Base-by-base conservation (phyloP, 1,284 basidiomycete genomes). In the Phlebopus sp. region DNA sequence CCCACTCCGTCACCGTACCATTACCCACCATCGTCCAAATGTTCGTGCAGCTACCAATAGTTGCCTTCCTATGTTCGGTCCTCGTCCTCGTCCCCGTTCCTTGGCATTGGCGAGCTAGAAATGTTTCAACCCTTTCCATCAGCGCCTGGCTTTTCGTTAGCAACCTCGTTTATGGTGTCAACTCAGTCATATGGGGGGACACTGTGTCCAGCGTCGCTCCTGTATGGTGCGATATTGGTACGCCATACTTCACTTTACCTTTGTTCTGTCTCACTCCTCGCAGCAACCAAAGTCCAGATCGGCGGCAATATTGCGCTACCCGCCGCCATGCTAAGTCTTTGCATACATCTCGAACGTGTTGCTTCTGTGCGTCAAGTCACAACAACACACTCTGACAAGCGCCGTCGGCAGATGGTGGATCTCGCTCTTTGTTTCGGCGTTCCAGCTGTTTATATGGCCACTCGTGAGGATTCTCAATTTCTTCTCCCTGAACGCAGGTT, bases 161-260 rank as follows among this genome's bases (percentile, higher is more conserved):
- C n/a, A n/a, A n/a, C n/a, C n/a, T n/a, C n/a, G n/a, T n/a, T n/a
- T n/a, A n/a, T n/a, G n/a, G n/a, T n/a, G n/a, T 84, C 44, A 79
- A 86, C 58, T 59, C 75, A 9, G 55, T 80, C 8, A 55, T 81
- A 2, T 86, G 82, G 81, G 62, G 66, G 17, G 70, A 71, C 29
- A 79, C 77, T 52, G 67, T 67, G 4, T 56, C 67, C 5, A 66
- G 76, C 14, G 57, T 56, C 5, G 69, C 66, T 4, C 70, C 73
- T 0, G 70, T 78, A 2, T 86, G 80, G 79, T 86, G 84, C 58
- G 84, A 87, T 58, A 80, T 87, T 37, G 67, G 82, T 84, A 54
- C 48, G 77, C n/a, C 63, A 5, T 21, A 23, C 18, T 30, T 40
- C 4, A n/a, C 43, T 6, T 29, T 31, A 15, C 7, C 31, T 30